Conservation (phyloP, 2,329 filamentous ascomycete species). For the Aspergillus nomiae region DNA sequence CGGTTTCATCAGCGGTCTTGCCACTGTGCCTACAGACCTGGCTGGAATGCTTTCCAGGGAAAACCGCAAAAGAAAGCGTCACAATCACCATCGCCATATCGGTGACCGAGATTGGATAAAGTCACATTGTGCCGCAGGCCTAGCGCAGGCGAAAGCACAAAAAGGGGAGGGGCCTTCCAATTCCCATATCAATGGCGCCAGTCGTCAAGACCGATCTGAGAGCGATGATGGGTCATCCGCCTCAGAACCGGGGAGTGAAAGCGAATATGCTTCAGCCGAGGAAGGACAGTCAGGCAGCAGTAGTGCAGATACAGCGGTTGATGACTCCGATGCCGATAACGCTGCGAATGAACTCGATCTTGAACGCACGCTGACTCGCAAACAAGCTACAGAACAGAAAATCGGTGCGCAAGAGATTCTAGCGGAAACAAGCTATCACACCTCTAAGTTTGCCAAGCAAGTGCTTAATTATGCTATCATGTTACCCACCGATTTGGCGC, state of each 20-base stretch:
- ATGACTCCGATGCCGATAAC: not conserved
- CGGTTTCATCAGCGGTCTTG: slow-evolving; percentile 78
- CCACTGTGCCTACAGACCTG: slow-evolving; percentile 66
- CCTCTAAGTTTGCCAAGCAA: slow-evolving; percentile 68
- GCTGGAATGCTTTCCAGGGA: slow-evolving; percentile 8
- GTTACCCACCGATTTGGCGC: slow-evolving; percentile 80
- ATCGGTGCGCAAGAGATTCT: slow-evolving; percentile 10
- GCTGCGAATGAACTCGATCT: slow-evolving; percentile 9
- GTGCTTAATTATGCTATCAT: slow-evolving; percentile 75
- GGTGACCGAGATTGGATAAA: slow-evolving; percentile 3
- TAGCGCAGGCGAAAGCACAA: not conserved
- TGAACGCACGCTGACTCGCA: slow-evolving; percentile 14
- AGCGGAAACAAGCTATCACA: slow-evolving; percentile 64
- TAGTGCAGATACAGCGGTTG: not conserved
- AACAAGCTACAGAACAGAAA: slow-evolving; percentile 6
- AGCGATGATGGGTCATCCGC: not conserved
- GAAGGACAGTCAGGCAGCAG: not conserved
- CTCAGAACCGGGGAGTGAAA: not conserved
- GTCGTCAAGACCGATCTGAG: not conserved
- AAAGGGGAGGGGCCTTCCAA: not conserved
- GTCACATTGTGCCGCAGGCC: not conserved
- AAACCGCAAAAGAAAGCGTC: not conserved
- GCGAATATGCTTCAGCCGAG: slow-evolving; percentile 8
- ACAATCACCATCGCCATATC: slow-evolving; percentile 1
- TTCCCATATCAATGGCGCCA: not conserved